These are phyloP conservation scores for Tranzscheliella williamsii DNA, from an alignment of 1,284 basidiomycete genomes.

Conservation along the genomic window DNA sequence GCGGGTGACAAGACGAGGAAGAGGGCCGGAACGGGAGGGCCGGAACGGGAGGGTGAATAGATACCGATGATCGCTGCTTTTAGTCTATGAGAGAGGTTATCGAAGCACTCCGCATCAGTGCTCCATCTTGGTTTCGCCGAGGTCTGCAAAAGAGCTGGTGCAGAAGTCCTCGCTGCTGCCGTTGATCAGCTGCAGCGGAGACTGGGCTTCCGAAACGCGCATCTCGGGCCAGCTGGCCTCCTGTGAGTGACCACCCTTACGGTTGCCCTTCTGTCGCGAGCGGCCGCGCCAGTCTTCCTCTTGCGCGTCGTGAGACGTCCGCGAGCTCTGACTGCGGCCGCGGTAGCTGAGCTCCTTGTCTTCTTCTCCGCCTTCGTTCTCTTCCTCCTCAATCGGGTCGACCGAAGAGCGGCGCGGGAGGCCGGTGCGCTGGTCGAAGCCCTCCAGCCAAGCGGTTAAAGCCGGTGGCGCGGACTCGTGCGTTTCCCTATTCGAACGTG, in stretches of 20 bases:
- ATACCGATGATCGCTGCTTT: too few species aligned
- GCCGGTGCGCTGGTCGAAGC: constrained; percentile 38
- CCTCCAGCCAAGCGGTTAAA: constrained; percentile 35
- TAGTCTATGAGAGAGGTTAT: too few species aligned
- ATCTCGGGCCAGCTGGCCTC: constrained; percentile 36
- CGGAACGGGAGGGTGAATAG: too few species aligned
- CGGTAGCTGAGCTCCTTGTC: constrained; percentile 33
- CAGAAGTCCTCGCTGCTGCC: constrained; percentile 3
- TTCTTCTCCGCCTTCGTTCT: constrained; percentile 26
- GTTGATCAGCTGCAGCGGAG: constrained; percentile 29
- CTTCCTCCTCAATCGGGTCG: constrained; percentile 43
- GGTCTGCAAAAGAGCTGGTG: constrained; percentile 14
- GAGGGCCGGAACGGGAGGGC: too few species aligned
- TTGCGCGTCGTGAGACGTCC: constrained; percentile 7
- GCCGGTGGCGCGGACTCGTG: constrained; percentile 16
- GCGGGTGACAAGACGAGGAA: too few species aligned
- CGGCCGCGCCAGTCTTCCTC: constrained; percentile 34
- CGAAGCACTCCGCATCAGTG: too few species aligned
- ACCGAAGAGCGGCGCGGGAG: constrained; percentile 40
- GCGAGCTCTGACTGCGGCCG: constrained; percentile 16
- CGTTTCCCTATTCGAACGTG: constrained; percentile 11
- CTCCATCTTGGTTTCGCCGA: constrained; percentile 39
- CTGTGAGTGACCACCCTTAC: constrained; percentile 13
- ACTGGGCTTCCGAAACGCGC: constrained; percentile 23
- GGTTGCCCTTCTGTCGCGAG: constrained; percentile 17